A percentile compares a stretch with the other conserved stretches of the same genome.
These are phyloP conservation scores for Eucalyptus polybractea DNA, from an alignment of 345 rosid genomes.

Conservation along the genomic window DNA sequence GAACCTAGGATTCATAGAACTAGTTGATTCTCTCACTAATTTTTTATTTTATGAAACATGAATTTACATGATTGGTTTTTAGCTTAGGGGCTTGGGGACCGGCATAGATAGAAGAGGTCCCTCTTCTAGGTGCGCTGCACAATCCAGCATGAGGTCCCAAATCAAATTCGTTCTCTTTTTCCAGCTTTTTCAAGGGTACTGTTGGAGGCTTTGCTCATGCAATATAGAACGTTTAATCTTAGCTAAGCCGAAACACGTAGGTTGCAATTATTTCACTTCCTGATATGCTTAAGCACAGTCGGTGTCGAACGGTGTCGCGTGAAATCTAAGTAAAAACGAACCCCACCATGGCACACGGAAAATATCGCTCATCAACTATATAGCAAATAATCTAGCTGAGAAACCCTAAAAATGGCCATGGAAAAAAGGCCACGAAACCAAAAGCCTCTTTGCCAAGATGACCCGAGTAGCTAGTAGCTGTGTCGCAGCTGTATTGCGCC, in stretches of 20 bases:
- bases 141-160: background rate
- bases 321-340: background rate
- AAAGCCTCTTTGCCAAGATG: background rate
- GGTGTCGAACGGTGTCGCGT: background rate
- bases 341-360: background rate
- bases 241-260: background rate
- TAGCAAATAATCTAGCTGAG: background rate
- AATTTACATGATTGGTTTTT: background rate
- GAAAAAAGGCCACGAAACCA: too few relatives aligned
- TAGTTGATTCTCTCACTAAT: background rate
- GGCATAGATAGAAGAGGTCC: background rate
- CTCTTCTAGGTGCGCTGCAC: background rate
- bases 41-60: background rate
- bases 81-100: background rate
- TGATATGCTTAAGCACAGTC: background rate
- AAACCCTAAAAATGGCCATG: background rate
- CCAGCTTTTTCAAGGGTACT: background rate
- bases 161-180: background rate
- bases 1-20: background rate
- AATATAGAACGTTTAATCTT: background rate
- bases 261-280: background rate
- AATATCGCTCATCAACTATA: background rate
- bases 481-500: background rate
- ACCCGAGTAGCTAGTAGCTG: background rate
- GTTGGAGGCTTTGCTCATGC: background rate